Evolutionary conservation across 768 basidiomycete genomes (phyloP).

Genomic region (Phylloporus sp.): DNA sequence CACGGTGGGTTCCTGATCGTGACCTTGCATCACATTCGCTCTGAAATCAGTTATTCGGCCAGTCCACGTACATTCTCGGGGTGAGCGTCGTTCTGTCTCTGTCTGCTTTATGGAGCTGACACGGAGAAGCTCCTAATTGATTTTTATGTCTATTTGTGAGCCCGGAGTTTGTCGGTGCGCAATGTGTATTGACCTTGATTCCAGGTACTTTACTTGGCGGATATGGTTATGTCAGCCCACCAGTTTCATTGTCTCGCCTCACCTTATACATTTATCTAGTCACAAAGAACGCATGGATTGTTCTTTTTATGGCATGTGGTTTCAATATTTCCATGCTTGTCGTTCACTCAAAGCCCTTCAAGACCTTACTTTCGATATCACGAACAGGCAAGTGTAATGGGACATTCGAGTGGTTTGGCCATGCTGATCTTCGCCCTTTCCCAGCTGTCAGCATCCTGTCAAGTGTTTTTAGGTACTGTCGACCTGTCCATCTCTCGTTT

Average conservation of each 20-base stretch:
- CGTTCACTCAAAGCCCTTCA: not conserved
- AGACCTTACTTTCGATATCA: constrained; percentile 18
- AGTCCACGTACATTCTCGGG: constrained; percentile 21
- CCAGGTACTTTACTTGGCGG: constrained; percentile 29
- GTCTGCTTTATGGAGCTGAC: not conserved
- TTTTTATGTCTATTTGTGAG: constrained; percentile 27
- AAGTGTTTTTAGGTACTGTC: constrained; percentile 15
- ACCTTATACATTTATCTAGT: constrained; percentile 10
- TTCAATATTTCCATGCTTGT: not conserved
- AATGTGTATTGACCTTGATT: not conserved
- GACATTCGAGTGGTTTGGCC: not conserved
- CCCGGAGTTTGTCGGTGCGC: not conserved
- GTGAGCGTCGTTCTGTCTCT: constrained; percentile 8
- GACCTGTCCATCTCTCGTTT: not conserved
- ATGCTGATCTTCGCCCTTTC: not conserved
- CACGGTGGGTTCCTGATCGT: constrained; percentile 11
- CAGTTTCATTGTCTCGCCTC: not conserved
- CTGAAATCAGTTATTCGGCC: not conserved
- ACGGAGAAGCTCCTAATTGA: constrained; percentile 20
- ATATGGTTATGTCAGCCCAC: constrained; percentile 25
- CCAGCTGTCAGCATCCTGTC: constrained; percentile 16
- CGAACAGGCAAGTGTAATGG: constrained; percentile 12
- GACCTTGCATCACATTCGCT: not conserved
- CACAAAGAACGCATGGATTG: constrained; percentile 11
- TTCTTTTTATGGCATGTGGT: constrained; percentile 17